phyloP scores from a whole-genome alignment of 2,329 filamentous ascomycete genomes.

The Botrytis cinerea region DNA sequence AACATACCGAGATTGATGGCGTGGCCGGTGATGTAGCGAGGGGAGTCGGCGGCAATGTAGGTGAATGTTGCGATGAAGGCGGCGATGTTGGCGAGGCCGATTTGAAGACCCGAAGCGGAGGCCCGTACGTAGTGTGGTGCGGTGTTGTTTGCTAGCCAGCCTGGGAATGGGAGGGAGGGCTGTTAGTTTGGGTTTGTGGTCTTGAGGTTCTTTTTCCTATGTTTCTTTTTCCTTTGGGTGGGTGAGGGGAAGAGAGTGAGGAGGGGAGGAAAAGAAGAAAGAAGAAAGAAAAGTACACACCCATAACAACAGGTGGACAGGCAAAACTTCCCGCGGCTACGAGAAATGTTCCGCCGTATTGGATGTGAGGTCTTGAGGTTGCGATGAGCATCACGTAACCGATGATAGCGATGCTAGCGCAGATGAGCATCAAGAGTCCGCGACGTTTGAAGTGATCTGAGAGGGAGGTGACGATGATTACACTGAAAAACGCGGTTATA shows the following conservation, averaged over 20 bases:
- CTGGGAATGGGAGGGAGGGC: background rate
- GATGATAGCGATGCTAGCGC: constrained; percentile 65
- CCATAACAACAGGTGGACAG: constrained; percentile 43
- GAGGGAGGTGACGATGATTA: constrained; percentile 67
- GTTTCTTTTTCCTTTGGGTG: too few species aligned
- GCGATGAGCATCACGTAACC: constrained; percentile 80
- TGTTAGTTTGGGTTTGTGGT: background rate
- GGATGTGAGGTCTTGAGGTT: constrained; percentile 61
- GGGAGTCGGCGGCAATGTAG: constrained; percentile 66
- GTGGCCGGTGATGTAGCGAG: constrained; percentile 67
- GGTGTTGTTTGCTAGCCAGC: constrained; percentile 24
- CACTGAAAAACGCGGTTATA: constrained; percentile 65
- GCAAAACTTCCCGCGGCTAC: constrained; percentile 87
- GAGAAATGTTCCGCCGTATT: constrained; percentile 81
- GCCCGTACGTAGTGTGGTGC: constrained; percentile 20
- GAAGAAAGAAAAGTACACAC: background rate
- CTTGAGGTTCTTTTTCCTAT: too few species aligned
- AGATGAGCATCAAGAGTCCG: constrained; percentile 70
- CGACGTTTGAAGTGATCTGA: constrained; percentile 73
- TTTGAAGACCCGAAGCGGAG: constrained; percentile 18
- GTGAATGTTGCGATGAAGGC: constrained; percentile 57
- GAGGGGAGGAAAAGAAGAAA: background rate
- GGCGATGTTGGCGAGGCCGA: constrained; percentile 76
- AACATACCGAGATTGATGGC: constrained; percentile 74
- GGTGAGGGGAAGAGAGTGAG: background rate